These are phyloP conservation scores for Globisporangium viniferum DNA, from an alignment of 352 stramenopile genomes.

Conservation along the genomic window DNA sequence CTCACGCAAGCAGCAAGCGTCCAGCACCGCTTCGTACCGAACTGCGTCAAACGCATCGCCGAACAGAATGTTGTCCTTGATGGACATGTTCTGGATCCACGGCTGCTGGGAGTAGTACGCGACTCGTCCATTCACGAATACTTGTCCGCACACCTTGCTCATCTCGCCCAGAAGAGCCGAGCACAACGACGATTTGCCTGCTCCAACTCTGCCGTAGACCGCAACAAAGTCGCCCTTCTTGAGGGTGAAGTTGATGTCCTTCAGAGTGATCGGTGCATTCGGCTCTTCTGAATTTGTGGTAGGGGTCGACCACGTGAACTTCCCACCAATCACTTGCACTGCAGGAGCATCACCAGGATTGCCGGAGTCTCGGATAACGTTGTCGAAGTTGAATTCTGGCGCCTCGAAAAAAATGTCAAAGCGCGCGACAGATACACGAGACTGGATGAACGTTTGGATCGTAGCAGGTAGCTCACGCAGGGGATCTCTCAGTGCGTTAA, in stretches of 20 bases:
- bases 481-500: constrained; percentile 39
- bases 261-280: constrained; percentile 15
- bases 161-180: constrained; percentile 82
- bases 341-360: neutral
- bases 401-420: constrained; percentile 33
- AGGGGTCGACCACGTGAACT: constrained; percentile 21
- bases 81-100: constrained; percentile 94
- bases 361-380: constrained; percentile 18
- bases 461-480: constrained; percentile 32
- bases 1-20: constrained; percentile 71
- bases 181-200: constrained; percentile 57
- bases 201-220: constrained; percentile 43
- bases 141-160: constrained; percentile 36
- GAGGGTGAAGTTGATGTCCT: constrained; percentile 35
- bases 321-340: neutral
- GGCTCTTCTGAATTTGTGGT: constrained; percentile 12
- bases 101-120: constrained; percentile 82
- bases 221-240: constrained; percentile 50
- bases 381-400: constrained; percentile 23
- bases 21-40: constrained; percentile 52
- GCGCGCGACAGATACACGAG: constrained; percentile 32
- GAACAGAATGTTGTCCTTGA: constrained; percentile 95
- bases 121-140: constrained; percentile 39
- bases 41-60: constrained; percentile 47
- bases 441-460: constrained; percentile 39